Evolutionary conservation across 169 alveolate species (phyloP).

Genomic region (Babesia sp.): DNA sequence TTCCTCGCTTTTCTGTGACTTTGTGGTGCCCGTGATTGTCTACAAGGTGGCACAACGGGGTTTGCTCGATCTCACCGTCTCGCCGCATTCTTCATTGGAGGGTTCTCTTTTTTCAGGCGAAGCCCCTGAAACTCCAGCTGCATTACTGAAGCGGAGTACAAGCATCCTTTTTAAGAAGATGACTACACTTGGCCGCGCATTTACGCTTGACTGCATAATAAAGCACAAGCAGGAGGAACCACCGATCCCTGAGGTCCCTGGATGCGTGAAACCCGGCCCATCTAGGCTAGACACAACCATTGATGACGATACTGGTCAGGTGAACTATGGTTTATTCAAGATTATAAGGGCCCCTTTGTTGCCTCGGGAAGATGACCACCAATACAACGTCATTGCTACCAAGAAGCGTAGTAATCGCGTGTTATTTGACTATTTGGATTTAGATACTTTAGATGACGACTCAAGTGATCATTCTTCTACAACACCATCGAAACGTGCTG

Average conservation of each 20-base stretch:
- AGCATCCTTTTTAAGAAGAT: slow-evolving; percentile 15
- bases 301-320: background rate
- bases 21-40: slow-evolving; percentile 68
- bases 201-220: background rate
- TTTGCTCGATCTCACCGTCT: background rate
- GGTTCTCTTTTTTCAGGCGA: background rate
- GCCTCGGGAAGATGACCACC: slow-evolving; percentile 36
- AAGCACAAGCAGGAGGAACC: background rate
- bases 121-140: background rate
- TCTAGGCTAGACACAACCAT: background rate
- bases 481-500: background rate
- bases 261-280: background rate
- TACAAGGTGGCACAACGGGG: slow-evolving; percentile 48
- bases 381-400: slow-evolving; percentile 20
- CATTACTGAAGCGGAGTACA: background rate
- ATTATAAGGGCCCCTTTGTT: slow-evolving; percentile 38
- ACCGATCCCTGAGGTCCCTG: background rate
- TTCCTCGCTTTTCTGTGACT: slow-evolving; percentile 73
- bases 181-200: slow-evolving; percentile 6
- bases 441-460: background rate
- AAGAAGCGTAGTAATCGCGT: background rate
- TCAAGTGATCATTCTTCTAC: background rate
- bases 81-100: background rate
- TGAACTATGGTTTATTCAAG: slow-evolving; percentile 39
- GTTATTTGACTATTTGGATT: slow-evolving; percentile 2